phyloP scores from a whole-genome alignment of 345 rosid genomes.

The Aethionema arabicum region DNA sequence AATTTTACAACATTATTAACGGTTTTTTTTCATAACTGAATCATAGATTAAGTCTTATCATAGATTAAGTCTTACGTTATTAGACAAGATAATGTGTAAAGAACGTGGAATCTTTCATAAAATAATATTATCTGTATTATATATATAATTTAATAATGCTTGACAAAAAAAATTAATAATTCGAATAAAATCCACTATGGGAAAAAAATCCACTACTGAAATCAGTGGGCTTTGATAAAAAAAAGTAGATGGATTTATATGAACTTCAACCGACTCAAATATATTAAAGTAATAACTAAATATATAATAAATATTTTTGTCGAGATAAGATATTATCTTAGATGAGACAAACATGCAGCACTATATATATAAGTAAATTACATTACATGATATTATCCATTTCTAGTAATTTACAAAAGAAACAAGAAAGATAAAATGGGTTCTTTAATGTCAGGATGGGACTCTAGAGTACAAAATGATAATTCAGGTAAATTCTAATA shows the following conservation, averaged over 20 bases:
- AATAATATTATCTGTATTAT: neutral
- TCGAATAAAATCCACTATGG: constrained; percentile 11
- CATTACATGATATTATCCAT: neutral
- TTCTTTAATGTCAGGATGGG: constrained; percentile 97
- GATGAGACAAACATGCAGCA: constrained; percentile 11
- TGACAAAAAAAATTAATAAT: no score
- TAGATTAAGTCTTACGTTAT: no score
- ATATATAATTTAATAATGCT: no score
- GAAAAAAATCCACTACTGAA: no score
- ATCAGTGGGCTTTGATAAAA: constrained; percentile 25
- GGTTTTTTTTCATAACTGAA: no score
- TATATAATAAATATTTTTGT: neutral
- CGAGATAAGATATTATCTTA: constrained; percentile 24
- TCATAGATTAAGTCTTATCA: no score
- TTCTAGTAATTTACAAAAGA: neutral
- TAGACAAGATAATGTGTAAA: constrained; percentile 17
- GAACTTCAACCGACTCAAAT: constrained; percentile 15
- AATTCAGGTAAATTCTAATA: constrained; percentile 43
- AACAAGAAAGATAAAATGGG: constrained; percentile 54
- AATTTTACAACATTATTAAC: no score
- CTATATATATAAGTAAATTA: constrained; percentile 25
- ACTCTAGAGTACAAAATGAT: constrained; percentile 54
- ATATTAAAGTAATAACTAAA: neutral
- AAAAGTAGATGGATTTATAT: neutral
- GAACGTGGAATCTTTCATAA: neutral